A percentile compares a stretch with the other conserved stretches of the same genome.
Conservation (phyloP, 164 flowering plant species). For the Houttuynia cordata region DNA sequence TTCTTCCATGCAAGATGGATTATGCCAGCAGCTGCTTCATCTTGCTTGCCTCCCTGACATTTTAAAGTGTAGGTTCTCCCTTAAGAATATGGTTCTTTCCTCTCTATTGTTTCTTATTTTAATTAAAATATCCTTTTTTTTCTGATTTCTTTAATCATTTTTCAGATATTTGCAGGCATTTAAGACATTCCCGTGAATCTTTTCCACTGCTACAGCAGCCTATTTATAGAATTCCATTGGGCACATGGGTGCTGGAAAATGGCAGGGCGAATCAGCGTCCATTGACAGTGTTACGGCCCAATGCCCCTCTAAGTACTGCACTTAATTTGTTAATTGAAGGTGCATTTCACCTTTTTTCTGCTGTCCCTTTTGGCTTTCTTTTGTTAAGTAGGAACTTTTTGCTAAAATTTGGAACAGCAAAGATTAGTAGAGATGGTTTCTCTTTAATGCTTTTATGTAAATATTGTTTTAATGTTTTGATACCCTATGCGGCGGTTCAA, state of each 20-base stretch:
- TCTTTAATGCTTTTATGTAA: too few relatives aligned
- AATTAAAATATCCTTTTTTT: too few relatives aligned
- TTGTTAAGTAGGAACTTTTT: background rate
- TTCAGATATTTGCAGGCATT: slow-evolving; percentile 30
- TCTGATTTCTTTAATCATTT: background rate
- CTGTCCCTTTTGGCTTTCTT: too few relatives aligned
- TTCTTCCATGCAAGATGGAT: slow-evolving; percentile 30
- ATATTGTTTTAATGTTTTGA: too few relatives aligned
- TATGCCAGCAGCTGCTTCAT: slow-evolving; percentile 66
- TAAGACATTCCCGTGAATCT: slow-evolving; percentile 15
- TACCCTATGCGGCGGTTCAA: too few relatives aligned
- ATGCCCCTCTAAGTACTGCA: slow-evolving; percentile 20
- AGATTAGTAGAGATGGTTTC: too few relatives aligned
- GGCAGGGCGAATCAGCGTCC: slow-evolving; percentile 10
- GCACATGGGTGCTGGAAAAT: slow-evolving; percentile 21
- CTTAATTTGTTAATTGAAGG: slow-evolving; percentile 21
- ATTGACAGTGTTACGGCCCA: slow-evolving; percentile 12
- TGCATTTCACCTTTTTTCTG: background rate
- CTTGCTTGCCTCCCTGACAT: slow-evolving; percentile 82
- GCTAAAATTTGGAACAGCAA: background rate
- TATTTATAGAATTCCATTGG: slow-evolving; percentile 23
- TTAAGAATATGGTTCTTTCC: background rate
- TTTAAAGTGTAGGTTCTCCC: slow-evolving; percentile 27
- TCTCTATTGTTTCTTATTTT: background rate
- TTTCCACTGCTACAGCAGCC: slow-evolving; percentile 26